Conservation (phyloP, 2,329 filamentous ascomycete species). For the Pyrenophora teres region DNA sequence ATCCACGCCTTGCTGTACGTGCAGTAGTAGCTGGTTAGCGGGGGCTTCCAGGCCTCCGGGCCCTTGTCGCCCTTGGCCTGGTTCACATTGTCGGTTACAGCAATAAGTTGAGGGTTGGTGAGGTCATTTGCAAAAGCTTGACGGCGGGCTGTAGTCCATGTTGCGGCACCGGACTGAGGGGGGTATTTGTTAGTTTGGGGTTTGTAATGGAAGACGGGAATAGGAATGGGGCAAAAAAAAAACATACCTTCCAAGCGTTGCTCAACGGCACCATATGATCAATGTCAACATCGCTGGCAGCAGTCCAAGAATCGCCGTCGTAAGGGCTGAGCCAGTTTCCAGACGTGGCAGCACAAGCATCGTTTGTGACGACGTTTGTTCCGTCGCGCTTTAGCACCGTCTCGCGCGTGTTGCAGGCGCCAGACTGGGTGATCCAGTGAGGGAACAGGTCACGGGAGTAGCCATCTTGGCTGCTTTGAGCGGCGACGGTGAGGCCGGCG, state of each 20-base stretch:
- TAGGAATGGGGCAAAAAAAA: too few species aligned
- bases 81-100: constrained; percentile 80
- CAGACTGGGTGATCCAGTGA: constrained; percentile 67
- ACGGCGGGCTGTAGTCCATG: constrained; percentile 72
- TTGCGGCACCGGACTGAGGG: constrained; percentile 65
- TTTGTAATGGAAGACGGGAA: not conserved
- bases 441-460: constrained; percentile 73
- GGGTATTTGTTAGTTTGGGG: not conserved
- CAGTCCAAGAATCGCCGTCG: constrained; percentile 72
- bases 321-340: constrained; percentile 75
- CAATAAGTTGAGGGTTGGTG: constrained; percentile 73
- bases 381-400: constrained; percentile 76
- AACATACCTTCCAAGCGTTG: constrained; percentile 73
- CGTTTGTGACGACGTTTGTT: constrained; percentile 62
- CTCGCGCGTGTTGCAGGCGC: constrained; percentile 72
- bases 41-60: constrained; percentile 77
- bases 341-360: constrained; percentile 65
- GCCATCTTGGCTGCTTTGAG: constrained; percentile 58
- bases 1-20: constrained; percentile 79
- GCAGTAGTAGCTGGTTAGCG: constrained; percentile 68
- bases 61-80: constrained; percentile 72
- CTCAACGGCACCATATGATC: constrained; percentile 82
- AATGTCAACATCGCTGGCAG: constrained; percentile 74
- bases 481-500: constrained; percentile 61
- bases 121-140: constrained; percentile 78